phyloP scores from a whole-genome alignment of 805 yeast genomes.

The Saccharomycopsis sp. region DNA sequence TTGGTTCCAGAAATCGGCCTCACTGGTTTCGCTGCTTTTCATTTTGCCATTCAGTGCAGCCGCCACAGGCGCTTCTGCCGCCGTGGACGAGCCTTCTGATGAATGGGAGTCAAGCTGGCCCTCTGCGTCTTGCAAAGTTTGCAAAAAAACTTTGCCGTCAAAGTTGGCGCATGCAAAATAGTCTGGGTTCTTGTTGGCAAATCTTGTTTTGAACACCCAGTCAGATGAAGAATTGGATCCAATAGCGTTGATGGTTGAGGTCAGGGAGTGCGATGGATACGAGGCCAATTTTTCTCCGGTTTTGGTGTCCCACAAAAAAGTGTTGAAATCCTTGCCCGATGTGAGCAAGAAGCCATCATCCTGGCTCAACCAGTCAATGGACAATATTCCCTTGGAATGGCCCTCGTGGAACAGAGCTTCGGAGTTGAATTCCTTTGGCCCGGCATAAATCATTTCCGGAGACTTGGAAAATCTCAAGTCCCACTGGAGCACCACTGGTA shows the following conservation, averaged over 20 bases:
- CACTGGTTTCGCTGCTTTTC: conserved; percentile 27
- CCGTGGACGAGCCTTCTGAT: conserved; percentile 3
- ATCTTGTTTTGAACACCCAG: conserved; percentile 86
- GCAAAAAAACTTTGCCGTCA: conserved; percentile 74
- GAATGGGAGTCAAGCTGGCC: conserved; percentile 21
- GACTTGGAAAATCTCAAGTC: conserved; percentile 87
- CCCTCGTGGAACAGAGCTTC: conserved; percentile 48
- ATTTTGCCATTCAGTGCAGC: conserved; percentile 7
- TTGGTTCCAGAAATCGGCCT: conserved; percentile 81
- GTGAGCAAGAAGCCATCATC: conserved; percentile 75
- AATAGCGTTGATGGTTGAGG: conserved; percentile 20
- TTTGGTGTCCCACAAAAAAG: conserved; percentile 84
- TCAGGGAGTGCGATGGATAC: conserved; percentile 43
- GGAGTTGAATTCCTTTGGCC: conserved; percentile 16
- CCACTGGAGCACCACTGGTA: conserved; percentile 83
- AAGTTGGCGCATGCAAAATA: conserved; percentile 81
- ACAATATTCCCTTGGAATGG: conserved; percentile 79
- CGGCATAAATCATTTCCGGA: conserved; percentile 47
- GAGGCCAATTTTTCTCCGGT: conserved; percentile 66
- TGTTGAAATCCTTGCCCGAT: conserved; percentile 87
- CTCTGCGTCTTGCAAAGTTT: conserved; percentile 76
- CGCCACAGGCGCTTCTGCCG: neutral
- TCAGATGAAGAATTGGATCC: conserved; percentile 53
- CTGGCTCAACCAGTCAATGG: conserved; percentile 86
- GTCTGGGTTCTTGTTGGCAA: conserved; percentile 86